Evolutionary conservation across 441 rosid species (phyloP).

Genomic region (Mallotus japonicus): DNA sequence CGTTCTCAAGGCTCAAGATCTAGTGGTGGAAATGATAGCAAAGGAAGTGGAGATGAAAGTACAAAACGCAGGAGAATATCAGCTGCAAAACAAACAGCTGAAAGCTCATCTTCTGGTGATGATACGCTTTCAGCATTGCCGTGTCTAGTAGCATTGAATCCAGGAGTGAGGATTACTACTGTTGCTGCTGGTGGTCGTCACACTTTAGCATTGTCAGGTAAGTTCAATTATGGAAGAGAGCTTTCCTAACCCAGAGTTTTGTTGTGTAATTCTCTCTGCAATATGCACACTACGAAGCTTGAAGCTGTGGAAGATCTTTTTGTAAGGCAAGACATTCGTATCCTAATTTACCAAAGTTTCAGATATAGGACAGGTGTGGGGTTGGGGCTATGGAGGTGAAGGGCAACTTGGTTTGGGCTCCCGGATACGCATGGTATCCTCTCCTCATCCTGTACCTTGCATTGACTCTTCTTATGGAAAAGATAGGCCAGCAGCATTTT

Average conservation of each 20-base stretch:
- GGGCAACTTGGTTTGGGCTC: slow-evolving; percentile 99
- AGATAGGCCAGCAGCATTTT: slow-evolving; percentile 46
- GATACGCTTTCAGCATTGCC: slow-evolving; percentile 79
- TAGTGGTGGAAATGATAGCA: slow-evolving; percentile 40
- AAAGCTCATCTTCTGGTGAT: slow-evolving; percentile 67
- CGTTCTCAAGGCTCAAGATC: slow-evolving; percentile 59
- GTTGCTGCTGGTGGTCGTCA: slow-evolving; percentile 99
- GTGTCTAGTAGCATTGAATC: slow-evolving; percentile 77
- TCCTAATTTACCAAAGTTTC: slow-evolving; percentile 48
- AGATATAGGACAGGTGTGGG: slow-evolving; percentile 99
- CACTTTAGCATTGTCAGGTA: slow-evolving; percentile 91
- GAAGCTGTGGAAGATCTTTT: slow-evolving; percentile 28
- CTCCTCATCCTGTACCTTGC: slow-evolving; percentile 87
- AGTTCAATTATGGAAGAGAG: slow-evolving; percentile 12
- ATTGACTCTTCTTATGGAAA: slow-evolving; percentile 57
- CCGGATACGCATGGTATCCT: slow-evolving; percentile 83
- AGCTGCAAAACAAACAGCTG: slow-evolving; percentile 67
- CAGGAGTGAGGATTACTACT: slow-evolving; percentile 70
- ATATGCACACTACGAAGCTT: slow-evolving; percentile 21
- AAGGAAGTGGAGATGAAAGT: slow-evolving; percentile 58
- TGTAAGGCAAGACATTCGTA: slow-evolving; percentile 29
- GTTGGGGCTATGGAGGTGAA: slow-evolving; percentile 99
- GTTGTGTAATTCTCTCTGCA: slow-evolving; percentile 12
- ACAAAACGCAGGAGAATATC: slow-evolving; percentile 72
- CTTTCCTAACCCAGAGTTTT: slow-evolving; percentile 16